A percentile compares a stretch with the other conserved stretches of the same genome.
These are phyloP conservation scores for Trametes sanguinea DNA, from an alignment of 768 basidiomycete genomes.

Conservation along the genomic window DNA sequence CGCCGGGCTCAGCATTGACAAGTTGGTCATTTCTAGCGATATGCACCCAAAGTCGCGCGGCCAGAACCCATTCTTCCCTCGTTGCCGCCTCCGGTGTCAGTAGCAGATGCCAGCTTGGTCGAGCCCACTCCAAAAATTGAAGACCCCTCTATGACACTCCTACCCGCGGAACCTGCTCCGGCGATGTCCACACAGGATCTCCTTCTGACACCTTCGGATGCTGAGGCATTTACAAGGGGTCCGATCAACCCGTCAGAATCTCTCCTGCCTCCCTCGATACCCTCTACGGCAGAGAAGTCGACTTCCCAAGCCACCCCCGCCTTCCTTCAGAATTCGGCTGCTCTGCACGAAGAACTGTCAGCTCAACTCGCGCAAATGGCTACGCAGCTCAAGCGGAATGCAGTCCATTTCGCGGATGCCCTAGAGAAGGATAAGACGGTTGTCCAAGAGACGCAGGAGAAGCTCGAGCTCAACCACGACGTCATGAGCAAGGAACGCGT, in stretches of 20 bases:
- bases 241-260: slow-evolving; percentile 33
- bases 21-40: slow-evolving; percentile 37
- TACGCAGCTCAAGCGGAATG: slow-evolving; percentile 80
- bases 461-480: slow-evolving; percentile 73
- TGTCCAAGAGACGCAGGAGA: slow-evolving; percentile 64
- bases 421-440: slow-evolving; percentile 76
- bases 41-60: slow-evolving; percentile 41
- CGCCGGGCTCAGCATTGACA: neutral
- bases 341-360: slow-evolving; percentile 73
- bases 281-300: slow-evolving; percentile 18
- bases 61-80: slow-evolving; percentile 55
- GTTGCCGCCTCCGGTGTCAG: slow-evolving; percentile 47
- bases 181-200: slow-evolving; percentile 39
- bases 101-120: neutral
- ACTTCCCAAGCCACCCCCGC: slow-evolving; percentile 30
- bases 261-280: slow-evolving; percentile 33
- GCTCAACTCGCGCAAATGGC: slow-evolving; percentile 84
- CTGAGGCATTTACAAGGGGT: slow-evolving; percentile 19
- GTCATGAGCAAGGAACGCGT: slow-evolving; percentile 66
- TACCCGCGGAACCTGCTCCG: slow-evolving; percentile 30
- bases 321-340: slow-evolving; percentile 55
- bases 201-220: slow-evolving; percentile 42
- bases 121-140: slow-evolving; percentile 29
- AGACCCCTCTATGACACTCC: slow-evolving; percentile 11
- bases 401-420: slow-evolving; percentile 71